These are phyloP conservation scores for Sugiyamaella lignohabitans DNA, from an alignment of 805 yeast genomes.

Conservation along the genomic window DNA sequence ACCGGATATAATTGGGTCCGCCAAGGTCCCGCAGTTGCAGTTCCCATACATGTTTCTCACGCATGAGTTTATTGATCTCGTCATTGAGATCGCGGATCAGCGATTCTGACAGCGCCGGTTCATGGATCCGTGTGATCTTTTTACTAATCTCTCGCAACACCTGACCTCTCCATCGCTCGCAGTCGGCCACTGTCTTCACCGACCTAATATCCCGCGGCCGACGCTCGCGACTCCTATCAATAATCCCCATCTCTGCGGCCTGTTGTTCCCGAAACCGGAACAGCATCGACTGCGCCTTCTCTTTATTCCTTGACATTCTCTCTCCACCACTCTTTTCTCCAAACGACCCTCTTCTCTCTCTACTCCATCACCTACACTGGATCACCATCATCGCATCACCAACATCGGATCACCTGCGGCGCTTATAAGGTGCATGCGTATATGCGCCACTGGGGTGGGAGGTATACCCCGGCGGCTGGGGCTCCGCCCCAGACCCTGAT, in stretches of 20 bases:
- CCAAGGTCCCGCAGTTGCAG: slow-evolving; percentile 61
- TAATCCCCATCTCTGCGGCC: slow-evolving; percentile 51
- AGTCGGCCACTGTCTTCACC: slow-evolving; percentile 52
- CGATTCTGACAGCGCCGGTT: slow-evolving; percentile 46
- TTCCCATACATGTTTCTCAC: slow-evolving; percentile 76
- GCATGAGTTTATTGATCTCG: slow-evolving; percentile 55
- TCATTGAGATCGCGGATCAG: slow-evolving; percentile 73
- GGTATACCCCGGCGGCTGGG: no score
- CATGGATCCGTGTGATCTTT: slow-evolving; percentile 57
- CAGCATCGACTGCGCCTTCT: slow-evolving; percentile 67
- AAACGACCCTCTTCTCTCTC: no score
- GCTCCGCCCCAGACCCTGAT: no score
- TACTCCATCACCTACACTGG: no score
- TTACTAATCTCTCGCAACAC: slow-evolving; percentile 58
- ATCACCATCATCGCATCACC: no score
- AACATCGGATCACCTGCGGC: no score
- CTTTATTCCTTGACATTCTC: slow-evolving; percentile 67
- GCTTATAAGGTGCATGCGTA: no score
- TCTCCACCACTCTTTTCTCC: no score
- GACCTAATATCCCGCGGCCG: slow-evolving; percentile 56
- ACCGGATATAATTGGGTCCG: slow-evolving; percentile 56
- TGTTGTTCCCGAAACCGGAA: slow-evolving; percentile 58
- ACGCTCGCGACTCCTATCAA: slow-evolving; percentile 47
- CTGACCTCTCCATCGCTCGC: slow-evolving; percentile 63
- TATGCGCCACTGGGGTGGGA: no score